phyloP scores from a whole-genome alignment of 1,139 yeast species.

The Magnusiomyces tetraspermus region DNA sequence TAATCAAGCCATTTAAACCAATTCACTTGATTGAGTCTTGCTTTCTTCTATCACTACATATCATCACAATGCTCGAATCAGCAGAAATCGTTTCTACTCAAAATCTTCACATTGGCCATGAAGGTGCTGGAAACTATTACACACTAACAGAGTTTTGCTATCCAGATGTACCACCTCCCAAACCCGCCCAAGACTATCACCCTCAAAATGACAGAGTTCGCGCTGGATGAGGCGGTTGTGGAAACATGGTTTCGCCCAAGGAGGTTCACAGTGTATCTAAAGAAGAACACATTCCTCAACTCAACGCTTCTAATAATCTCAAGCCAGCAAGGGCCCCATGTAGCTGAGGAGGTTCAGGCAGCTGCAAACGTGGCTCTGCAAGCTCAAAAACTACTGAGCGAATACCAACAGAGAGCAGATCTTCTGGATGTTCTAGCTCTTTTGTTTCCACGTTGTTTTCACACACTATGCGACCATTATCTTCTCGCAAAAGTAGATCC shows the following conservation, averaged over 20 bases:
- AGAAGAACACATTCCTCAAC: conserved; percentile 30
- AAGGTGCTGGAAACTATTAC: conserved; percentile 4
- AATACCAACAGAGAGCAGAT: background rate
- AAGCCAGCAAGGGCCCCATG: conserved; percentile 29
- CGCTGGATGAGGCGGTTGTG: conserved; percentile 31
- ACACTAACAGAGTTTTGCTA: background rate
- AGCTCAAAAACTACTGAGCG: background rate
- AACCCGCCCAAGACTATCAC: background rate
- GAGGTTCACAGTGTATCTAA: conserved; percentile 28
- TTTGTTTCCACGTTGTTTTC: background rate
- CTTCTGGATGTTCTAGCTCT: background rate
- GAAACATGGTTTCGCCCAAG: conserved; percentile 25
- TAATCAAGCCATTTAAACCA: background rate
- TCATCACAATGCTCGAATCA: background rate
- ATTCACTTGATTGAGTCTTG: background rate
- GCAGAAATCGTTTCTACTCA: background rate
- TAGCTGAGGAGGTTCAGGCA: conserved; percentile 35
- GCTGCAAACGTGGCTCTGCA: conserved; percentile 12
- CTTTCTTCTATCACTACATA: background rate
- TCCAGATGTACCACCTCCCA: background rate
- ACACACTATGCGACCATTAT: too few relatives aligned
- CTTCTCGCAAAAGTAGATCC: too few relatives aligned
- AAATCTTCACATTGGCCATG: background rate
- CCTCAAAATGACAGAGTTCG: conserved; percentile 18
- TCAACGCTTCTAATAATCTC: conserved; percentile 26